Percentiles rank a stretch among this genome's conserved stretches.
These are phyloP conservation scores for Hericium rajendrae DNA, from an alignment of 768 basidiomycete genomes.

Conservation along the genomic window DNA sequence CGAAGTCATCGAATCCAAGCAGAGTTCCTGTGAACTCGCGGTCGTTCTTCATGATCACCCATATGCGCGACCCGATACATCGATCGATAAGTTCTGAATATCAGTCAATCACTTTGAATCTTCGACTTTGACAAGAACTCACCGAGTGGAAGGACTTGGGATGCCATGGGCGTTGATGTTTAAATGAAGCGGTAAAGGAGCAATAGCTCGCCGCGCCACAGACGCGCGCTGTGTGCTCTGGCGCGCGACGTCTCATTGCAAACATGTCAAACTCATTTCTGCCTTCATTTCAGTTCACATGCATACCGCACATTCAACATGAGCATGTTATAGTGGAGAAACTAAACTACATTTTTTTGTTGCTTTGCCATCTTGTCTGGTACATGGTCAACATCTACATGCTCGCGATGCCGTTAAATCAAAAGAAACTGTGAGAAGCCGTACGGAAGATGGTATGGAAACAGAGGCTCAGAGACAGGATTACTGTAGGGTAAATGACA, in stretches of 20 bases:
- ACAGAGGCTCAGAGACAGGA: constrained; percentile 3
- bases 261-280: too few species aligned
- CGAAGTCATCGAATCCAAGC: constrained; percentile 96
- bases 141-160: constrained; percentile 92
- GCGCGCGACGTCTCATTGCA: too few species aligned
- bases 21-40: constrained; percentile 94
- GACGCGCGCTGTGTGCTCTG: background rate
- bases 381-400: constrained; percentile 9
- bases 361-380: constrained; percentile 1
- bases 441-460: constrained; percentile 2
- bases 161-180: constrained; percentile 53
- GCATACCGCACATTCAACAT: background rate
- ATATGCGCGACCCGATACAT: constrained; percentile 94
- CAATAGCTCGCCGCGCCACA: background rate
- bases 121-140: constrained; percentile 5
- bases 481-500: constrained; percentile 12
- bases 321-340: background rate
- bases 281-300: too few species aligned
- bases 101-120: background rate
- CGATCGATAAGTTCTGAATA: constrained; percentile 84
- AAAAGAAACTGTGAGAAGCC: constrained; percentile 3
- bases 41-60: constrained; percentile 98
- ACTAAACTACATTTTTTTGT: constrained; percentile 8
- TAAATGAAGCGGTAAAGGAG: background rate
- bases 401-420: constrained; percentile 9